Conservation (phyloP, 2,329 filamentous ascomycete genomes). For the Hansfordia pulvinata region DNA sequence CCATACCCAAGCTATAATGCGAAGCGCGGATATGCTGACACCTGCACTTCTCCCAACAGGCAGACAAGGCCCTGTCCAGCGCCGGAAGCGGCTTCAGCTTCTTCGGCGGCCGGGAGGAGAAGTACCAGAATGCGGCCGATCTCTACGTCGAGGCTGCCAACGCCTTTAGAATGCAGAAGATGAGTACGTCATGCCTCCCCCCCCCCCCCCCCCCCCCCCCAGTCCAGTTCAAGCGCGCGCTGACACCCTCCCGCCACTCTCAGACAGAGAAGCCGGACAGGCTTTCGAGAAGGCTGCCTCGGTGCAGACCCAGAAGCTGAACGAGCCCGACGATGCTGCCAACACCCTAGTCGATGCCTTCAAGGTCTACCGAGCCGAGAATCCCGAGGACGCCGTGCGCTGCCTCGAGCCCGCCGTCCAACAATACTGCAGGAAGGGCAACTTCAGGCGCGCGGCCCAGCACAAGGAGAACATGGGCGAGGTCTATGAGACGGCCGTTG, state of each 20-base stretch:
- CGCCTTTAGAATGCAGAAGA: slow-evolving; percentile 77
- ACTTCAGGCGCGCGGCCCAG: slow-evolving; percentile 79
- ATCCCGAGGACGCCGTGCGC: slow-evolving; percentile 69
- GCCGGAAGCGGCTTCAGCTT: slow-evolving; percentile 76
- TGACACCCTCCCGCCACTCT: slow-evolving; percentile 1
- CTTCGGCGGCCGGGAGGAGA: slow-evolving; percentile 77
- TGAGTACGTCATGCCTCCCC: slow-evolving; percentile 59
- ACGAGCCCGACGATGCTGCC: slow-evolving; percentile 84
- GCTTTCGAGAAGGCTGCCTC: slow-evolving; percentile 78
- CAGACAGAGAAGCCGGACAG: slow-evolving; percentile 74
- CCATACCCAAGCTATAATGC: too few species aligned
- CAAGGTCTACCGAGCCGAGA: slow-evolving; percentile 83
- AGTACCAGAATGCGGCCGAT: slow-evolving; percentile 81
- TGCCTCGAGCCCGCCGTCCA: slow-evolving; percentile 69
- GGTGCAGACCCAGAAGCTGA: slow-evolving; percentile 68
- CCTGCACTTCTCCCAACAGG: too few species aligned
- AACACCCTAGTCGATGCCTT: slow-evolving; percentile 83
- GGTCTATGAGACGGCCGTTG: slow-evolving; percentile 69
- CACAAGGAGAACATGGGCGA: slow-evolving; percentile 85
- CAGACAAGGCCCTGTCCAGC: slow-evolving; percentile 67
- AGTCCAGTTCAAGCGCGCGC: too few species aligned
- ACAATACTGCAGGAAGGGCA: slow-evolving; percentile 80
- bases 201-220: too few species aligned
- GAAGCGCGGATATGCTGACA: too few species aligned
- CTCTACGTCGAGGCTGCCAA: slow-evolving; percentile 82